These are phyloP conservation scores for Corylus avellana DNA, from an alignment of 306 rosid genomes.

Conservation along the genomic window DNA sequence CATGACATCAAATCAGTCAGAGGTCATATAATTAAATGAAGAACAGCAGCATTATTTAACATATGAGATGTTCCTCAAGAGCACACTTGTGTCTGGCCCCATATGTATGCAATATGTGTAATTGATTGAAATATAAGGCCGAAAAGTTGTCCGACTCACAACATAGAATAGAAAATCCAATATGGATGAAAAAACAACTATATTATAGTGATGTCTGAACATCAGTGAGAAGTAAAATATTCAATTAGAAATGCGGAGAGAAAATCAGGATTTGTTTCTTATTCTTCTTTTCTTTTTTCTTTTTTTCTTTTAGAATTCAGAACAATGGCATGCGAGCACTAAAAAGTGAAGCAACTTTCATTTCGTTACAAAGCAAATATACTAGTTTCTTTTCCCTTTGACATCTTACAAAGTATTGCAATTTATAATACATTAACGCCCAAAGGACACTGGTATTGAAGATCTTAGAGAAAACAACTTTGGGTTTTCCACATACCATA, in stretches of 20 bases:
- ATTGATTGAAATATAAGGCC: not conserved
- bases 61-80: not conserved
- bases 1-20: constrained; percentile 10
- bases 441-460: not conserved
- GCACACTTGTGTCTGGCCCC: not conserved
- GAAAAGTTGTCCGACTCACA: not conserved
- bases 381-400: not conserved
- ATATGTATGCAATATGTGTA: not conserved
- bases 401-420: not conserved
- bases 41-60: not conserved
- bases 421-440: not conserved
- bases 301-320: no score
- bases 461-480: not conserved
- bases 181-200: not conserved
- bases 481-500: not conserved
- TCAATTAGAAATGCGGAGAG: not conserved
- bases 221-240: not conserved
- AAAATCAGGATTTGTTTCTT: not conserved
- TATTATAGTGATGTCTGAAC: not conserved
- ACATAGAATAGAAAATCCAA: not conserved
- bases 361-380: not conserved
- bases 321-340: no score
- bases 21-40: not conserved
- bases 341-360: no score
- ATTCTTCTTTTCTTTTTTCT: no score